Base-by-base conservation (phyloP, 2,329 filamentous ascomycete genomes). In the Colletotrichum endophyticum region DNA sequence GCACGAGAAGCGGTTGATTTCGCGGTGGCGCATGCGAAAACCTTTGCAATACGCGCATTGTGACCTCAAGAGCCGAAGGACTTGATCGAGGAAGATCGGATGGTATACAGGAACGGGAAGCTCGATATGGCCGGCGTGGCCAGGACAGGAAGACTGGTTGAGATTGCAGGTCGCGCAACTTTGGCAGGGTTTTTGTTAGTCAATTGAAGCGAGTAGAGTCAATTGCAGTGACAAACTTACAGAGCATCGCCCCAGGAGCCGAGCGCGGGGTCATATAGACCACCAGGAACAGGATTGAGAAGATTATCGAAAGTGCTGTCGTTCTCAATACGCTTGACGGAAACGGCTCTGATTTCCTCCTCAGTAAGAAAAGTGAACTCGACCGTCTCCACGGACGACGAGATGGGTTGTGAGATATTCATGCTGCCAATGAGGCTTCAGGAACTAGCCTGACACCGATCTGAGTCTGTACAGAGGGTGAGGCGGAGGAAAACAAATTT, bases 161-260 rank as follows among this genome's bases (percentile, higher is more conserved):
- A 98, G 90, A 80, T 96, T 95, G 87, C 97, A 99, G 84, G 97
- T 99, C 81, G 95, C 91, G 87, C 97, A 99, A 83, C 95, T 98
- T 28, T 64, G 64, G 77, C 77, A 49, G 79, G 77, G 66, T 63
- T 71, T 70, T 72, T 61, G 75, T 79, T 49, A 81, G 72, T 68
- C 59, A 53, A 63, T 74, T 71, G 66, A 59, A 15, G 22, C n/a
- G n/a, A 30, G 16, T 8, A 66, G 49, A 59, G 27, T 25, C 49
- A 64, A 56, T 63, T n/a, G 62, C 6, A 56, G 30, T n/a, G 56
- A 56, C 71, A 70, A 62, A 86, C 92, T 87, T 91, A 98, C 95
- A 93, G 89, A 84, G 94, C 92, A 82, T 98, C 95, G 64, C 94
- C 93, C 91, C 95, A 98, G 70, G 96, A 95, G 34, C 97, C 97